Conservation (phyloP, 805 yeast species). For the Lachancea nothofagi region DNA sequence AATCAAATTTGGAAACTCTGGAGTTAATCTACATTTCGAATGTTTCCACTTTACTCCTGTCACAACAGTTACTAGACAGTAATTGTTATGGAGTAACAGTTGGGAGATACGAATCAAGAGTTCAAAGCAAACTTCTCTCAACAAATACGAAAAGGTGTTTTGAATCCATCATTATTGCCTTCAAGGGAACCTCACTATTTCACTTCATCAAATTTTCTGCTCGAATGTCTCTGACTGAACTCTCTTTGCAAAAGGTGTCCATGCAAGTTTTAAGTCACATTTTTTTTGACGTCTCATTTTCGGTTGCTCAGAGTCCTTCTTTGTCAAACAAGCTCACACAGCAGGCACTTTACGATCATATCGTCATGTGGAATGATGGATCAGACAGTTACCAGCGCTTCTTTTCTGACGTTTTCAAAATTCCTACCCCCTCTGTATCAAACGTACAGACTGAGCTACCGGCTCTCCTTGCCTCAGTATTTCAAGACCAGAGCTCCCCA, state of each 20-base stretch:
- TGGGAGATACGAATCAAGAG: slow-evolving; percentile 20
- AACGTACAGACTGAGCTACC: slow-evolving; percentile 8
- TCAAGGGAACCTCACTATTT: slow-evolving; percentile 35
- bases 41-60: slow-evolving; percentile 17
- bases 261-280: slow-evolving; percentile 31
- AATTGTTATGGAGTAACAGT: background rate
- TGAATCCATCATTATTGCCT: slow-evolving; percentile 34
- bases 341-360: slow-evolving; percentile 21
- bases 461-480: background rate
- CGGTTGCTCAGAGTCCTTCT: slow-evolving; percentile 12
- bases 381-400: slow-evolving; percentile 22
- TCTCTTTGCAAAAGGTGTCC: slow-evolving; percentile 32
- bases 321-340: slow-evolving; percentile 23
- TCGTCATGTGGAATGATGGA: slow-evolving; percentile 36
- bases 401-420: slow-evolving; percentile 17
- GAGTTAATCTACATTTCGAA: slow-evolving; percentile 23
- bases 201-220: slow-evolving; percentile 34
- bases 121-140: slow-evolving; percentile 15
- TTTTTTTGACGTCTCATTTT: slow-evolving; percentile 19
- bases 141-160: slow-evolving; percentile 24
- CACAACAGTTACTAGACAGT: slow-evolving; percentile 16
- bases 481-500: background rate
- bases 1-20: slow-evolving; percentile 7
- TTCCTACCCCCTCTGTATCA: slow-evolving; percentile 19
- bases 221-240: slow-evolving; percentile 31